These are phyloP conservation scores for Lenzites betulinus DNA, from an alignment of 768 basidiomycete genomes.

Conservation along the genomic window DNA sequence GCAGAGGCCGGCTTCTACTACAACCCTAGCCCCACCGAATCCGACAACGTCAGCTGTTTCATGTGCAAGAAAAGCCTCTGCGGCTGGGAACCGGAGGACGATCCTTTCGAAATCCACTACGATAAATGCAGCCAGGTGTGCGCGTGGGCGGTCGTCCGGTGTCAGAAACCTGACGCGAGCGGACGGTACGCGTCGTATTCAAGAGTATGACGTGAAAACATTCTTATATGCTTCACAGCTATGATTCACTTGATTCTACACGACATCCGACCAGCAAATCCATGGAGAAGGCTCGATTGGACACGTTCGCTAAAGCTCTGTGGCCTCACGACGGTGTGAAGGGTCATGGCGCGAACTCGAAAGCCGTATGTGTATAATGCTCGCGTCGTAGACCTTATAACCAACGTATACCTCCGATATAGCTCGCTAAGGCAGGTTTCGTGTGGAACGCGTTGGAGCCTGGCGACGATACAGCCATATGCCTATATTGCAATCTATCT, in stretches of 20 bases:
- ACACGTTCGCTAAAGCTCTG: conserved; percentile 59
- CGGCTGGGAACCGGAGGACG: conserved; percentile 84
- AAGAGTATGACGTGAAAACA: background rate
- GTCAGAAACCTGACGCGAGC: conserved; percentile 55
- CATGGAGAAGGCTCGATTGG: conserved; percentile 73
- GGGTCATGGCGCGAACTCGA: conserved; percentile 70
- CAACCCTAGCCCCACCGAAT: conserved; percentile 63
- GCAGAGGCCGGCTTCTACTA: conserved; percentile 92
- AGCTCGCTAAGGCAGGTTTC: conserved; percentile 94
- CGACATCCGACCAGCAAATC: conserved; percentile 66
- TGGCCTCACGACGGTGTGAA: conserved; percentile 71
- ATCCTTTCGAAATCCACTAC: conserved; percentile 85
- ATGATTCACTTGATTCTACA: conserved; percentile 54
- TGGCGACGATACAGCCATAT: conserved; percentile 81
- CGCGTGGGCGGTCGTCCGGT: conserved; percentile 81
- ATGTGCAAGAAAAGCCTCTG: conserved; percentile 79
- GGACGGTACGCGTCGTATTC: conserved; percentile 49
- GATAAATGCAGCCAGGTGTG: conserved; percentile 66
- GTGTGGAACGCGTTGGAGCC: conserved; percentile 68
- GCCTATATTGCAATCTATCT: conserved; percentile 79
- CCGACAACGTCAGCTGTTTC: conserved; percentile 82
- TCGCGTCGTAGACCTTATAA: background rate
- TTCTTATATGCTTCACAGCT: conserved; percentile 43
- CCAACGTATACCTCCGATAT: conserved; percentile 2
- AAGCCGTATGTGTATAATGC: conserved; percentile 48